Evolutionary conservation across 805 yeast genomes (phyloP), one percentile per base, ranked within the genome.

Genomic region (Metschnikowia peoriensis): DNA sequence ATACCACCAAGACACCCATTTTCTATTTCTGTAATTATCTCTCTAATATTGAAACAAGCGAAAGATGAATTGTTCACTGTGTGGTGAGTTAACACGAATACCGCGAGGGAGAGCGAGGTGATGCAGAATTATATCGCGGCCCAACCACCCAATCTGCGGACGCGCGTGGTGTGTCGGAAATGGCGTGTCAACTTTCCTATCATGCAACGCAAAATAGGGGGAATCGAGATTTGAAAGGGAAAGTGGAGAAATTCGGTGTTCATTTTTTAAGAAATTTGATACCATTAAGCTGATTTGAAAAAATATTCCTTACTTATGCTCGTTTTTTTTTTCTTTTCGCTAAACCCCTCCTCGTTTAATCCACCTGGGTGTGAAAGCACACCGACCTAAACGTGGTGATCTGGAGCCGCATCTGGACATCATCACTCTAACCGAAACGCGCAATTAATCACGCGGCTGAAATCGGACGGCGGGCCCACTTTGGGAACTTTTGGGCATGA

Each of bases 1-100:
- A 45, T 62, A 62, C 66, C 54, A 62, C 53, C 45, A 61, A 54
- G 15, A 44, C 51, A 41, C 66, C 66, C 66, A 62, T 62, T 35
- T 47, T 44, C 46, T 9, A 14, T 28, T 61, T 35, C 41, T 41
- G 47, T 12, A 16, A 22, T 28, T 44, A 6, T 12, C 16, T 6
- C 16, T 42, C 14, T 28, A n/a, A n/a, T 22, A 22, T 22, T 22
- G 22, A 22, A 22, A 22, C 22, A 22, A 22, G 22, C 22, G 22
- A 22, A 22, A 22, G 22, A 22, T 22, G 22, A 22, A 27, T 22
- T 22, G 22, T 22, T 22, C 27, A 22, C 22, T 41, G 27, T 16
- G 37, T 15, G 35, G 45, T 14, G 17, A 15, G 27, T 9, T 8
- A 7, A 29, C 15, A 37, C 14, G 22, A 42, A 9, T 16, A 17